phyloP scores from a whole-genome alignment of 2,329 filamentous ascomycete species.

The Achaetomium macrosporum region DNA sequence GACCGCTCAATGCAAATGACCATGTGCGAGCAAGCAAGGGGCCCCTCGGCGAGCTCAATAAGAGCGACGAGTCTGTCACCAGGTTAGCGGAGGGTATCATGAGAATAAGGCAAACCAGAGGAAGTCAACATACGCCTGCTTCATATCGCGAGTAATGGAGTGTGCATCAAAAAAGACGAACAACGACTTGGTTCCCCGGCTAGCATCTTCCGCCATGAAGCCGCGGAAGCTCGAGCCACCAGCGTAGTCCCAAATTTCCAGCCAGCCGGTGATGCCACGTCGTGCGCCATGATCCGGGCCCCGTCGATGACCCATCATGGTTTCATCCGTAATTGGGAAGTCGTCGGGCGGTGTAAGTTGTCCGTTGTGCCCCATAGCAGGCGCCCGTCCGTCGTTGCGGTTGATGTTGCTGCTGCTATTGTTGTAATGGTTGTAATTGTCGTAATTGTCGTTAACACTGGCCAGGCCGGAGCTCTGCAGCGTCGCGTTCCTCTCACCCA shows the following conservation, averaged over 20 bases:
- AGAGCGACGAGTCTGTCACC: constrained; percentile 69
- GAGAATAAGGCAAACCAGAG: not conserved
- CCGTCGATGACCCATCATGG: constrained; percentile 18
- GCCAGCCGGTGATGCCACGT: constrained; percentile 51
- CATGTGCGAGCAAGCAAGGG: constrained; percentile 70
- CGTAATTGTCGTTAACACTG: constrained; percentile 55
- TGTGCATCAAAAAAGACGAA: constrained; percentile 81
- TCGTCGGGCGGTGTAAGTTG: constrained; percentile 47
- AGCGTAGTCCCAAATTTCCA: constrained; percentile 81
- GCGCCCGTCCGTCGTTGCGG: constrained; percentile 2
- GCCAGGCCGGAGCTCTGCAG: constrained; percentile 79
- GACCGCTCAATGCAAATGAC: constrained; percentile 75
- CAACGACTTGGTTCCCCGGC: constrained; percentile 61
- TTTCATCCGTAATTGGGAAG: constrained; percentile 29
- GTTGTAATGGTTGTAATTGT: constrained; percentile 21
- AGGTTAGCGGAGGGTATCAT: not conserved
- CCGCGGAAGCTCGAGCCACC: constrained; percentile 80
- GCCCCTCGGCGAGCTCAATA: constrained; percentile 76
- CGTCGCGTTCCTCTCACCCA: constrained; percentile 82
- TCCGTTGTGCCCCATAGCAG: constrained; percentile 4
- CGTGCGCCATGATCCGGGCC: constrained; percentile 21
- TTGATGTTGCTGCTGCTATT: constrained; percentile 18
- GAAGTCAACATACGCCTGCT: constrained; percentile 65
- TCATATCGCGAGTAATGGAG: constrained; percentile 69
- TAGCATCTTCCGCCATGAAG: constrained; percentile 63